A percentile compares a stretch with the other conserved stretches of the same genome.
These are phyloP conservation scores for Lodderomyces beijingensis DNA, from an alignment of 1,139 yeast genomes.

Conservation along the genomic window DNA sequence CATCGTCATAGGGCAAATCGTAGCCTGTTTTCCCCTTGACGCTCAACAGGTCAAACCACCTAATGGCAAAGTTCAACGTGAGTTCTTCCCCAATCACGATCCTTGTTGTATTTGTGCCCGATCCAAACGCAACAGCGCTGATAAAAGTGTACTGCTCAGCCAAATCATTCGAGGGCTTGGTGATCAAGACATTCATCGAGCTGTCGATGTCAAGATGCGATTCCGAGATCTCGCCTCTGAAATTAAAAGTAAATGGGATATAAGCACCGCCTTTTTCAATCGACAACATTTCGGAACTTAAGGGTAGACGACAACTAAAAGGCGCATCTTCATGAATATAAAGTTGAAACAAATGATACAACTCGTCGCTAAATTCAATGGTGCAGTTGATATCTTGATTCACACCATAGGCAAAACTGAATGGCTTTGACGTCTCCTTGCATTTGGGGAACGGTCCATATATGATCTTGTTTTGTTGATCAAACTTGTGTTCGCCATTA, in stretches of 20 bases:
- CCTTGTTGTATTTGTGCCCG: constrained; percentile 60
- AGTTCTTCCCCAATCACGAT: constrained; percentile 63
- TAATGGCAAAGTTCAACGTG: constrained; percentile 53
- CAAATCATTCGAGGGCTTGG: constrained; percentile 31
- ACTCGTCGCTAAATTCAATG: constrained; percentile 58
- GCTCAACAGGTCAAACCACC: constrained; percentile 47
- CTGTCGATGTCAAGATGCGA: constrained; percentile 69
- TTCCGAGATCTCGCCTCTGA: constrained; percentile 66
- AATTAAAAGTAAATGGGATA: constrained; percentile 59
- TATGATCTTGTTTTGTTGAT: constrained; percentile 52
- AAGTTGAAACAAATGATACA: constrained; percentile 68
- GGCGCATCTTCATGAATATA: constrained; percentile 78
- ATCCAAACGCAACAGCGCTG: constrained; percentile 56
- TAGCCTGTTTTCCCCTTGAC: constrained; percentile 14
- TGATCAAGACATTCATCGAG: constrained; percentile 50
- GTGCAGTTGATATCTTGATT: constrained; percentile 60
- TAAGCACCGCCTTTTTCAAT: constrained; percentile 47
- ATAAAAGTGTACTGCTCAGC: constrained; percentile 45
- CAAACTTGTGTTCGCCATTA: constrained; percentile 72
- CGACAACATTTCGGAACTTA: constrained; percentile 39
- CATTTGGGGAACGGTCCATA: constrained; percentile 61
- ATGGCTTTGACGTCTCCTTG: constrained; percentile 59
- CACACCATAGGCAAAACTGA: constrained; percentile 48
- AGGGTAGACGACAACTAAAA: constrained; percentile 61
- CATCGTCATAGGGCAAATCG: constrained; percentile 36